These are phyloP conservation scores for Hibiscus tridactylites DNA, from an alignment of 345 rosid genomes.

Conservation along the genomic window DNA sequence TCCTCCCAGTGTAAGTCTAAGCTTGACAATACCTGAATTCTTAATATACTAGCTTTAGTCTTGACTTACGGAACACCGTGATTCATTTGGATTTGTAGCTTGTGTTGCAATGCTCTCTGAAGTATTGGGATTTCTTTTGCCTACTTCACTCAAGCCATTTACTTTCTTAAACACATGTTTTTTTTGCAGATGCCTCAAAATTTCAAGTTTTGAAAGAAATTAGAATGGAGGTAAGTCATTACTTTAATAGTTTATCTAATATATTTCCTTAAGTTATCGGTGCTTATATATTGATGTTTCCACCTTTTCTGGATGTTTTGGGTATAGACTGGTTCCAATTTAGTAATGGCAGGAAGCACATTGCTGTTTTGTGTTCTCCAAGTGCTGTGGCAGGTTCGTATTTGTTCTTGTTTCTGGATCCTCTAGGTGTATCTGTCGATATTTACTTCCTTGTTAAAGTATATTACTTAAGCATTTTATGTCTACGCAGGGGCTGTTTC, in stretches of 20 bases:
- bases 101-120: neutral
- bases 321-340: slow-evolving; percentile 22
- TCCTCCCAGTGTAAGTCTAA: slow-evolving; percentile 35
- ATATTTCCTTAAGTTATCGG: neutral
- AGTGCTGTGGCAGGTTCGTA: slow-evolving; percentile 54
- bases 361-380: slow-evolving; percentile 45
- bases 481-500: slow-evolving; percentile 35
- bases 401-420: neutral
- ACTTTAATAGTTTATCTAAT: neutral
- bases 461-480: neutral
- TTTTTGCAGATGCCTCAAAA: slow-evolving; percentile 22
- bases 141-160: neutral
- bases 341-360: slow-evolving; percentile 34
- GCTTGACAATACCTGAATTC: neutral
- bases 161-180: neutral
- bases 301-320: neutral
- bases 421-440: neutral
- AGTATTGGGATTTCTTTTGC: neutral
- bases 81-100: neutral
- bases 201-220: slow-evolving; percentile 7
- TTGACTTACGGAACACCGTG: neutral
- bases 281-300: neutral
- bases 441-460: neutral
- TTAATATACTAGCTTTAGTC: neutral
- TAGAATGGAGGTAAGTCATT: slow-evolving; percentile 24